Evolutionary conservation across 768 basidiomycete genomes (phyloP).

Genomic region (Suillus placidus): DNA sequence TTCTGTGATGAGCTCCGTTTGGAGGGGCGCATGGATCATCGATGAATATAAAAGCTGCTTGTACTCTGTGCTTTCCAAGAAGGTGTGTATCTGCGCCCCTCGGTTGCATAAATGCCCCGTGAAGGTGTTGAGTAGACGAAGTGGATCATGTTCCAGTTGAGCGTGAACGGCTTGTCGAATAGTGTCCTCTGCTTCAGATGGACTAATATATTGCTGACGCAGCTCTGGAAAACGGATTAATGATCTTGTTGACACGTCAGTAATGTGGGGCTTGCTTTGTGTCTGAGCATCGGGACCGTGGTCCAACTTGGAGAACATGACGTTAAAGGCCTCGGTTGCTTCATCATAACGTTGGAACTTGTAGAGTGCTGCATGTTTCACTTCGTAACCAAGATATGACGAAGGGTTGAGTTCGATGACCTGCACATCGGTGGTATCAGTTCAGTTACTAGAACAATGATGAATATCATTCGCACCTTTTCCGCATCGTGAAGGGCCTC

Average conservation of each 20-base stretch:
- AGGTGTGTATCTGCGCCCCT: not conserved
- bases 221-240: not conserved
- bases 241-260: not conserved
- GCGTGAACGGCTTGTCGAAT: not conserved
- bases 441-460: not conserved
- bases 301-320: not conserved
- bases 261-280: not conserved
- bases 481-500: conserved; percentile 1
- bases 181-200: not conserved
- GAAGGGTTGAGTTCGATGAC: not conserved
- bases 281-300: not conserved
- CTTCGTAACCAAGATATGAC: not conserved
- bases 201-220: not conserved
- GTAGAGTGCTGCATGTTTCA: not conserved
- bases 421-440: not conserved
- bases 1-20: not conserved
- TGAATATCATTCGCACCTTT: not conserved
- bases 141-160: conserved; percentile 4
- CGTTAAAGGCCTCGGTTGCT: not conserved
- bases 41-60: not conserved
- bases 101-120: not conserved
- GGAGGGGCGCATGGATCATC: not conserved
- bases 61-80: not conserved
- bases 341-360: not conserved
- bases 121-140: conserved; percentile 6